Evolutionary conservation across 257 asterid species (phyloP), one percentile per base, ranked within the genome.

Genomic region (Handroanthus guayacan): DNA sequence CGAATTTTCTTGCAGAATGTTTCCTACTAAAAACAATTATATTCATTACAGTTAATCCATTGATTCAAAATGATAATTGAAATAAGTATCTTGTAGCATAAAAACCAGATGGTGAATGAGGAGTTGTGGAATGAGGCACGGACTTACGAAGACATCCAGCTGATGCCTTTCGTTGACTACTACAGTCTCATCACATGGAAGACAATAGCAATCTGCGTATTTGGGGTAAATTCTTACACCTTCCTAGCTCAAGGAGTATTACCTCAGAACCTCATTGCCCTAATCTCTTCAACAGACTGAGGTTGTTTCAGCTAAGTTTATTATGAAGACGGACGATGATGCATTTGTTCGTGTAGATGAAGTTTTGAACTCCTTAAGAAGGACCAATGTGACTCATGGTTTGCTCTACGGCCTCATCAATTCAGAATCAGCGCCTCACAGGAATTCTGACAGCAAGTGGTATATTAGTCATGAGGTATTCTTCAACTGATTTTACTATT

Each of bases 271-370:
- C 88, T 86, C 78, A 85, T 76, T 87, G 81, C 75, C 81, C 20
- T 75, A 71, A 78, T 85, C 75, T 84, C 78, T 87, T 89, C 84
- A 52, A 85, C 97, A 95, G 98, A 95, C 92, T 4, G 87, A 95
- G 81, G 92, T 84, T 17, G 90, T 93, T 80, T 88, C 95, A 0
- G 92, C 97, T 2, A 90, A 89, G 79, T 95, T 70, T 83, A 89
- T 93, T 38, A 95, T 95, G 99, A 95, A 95, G 97, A 95, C 98
- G 60, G 99, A 95, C 51, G 99, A 95, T 44, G 99, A 95, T 69
- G 97, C 99, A 77, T 95, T 95, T 78, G 97, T 95, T 79, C 97
- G 99, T 62, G 86, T 95, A 54, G 98, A 95, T 81, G 99, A 93
- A 84, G 84, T 95, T 72, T 75, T 90, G 88, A 82, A 81, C 67